phyloP scores from a whole-genome alignment of 2,329 filamentous ascomycete genomes.

The Stemphylium vesicarium region DNA sequence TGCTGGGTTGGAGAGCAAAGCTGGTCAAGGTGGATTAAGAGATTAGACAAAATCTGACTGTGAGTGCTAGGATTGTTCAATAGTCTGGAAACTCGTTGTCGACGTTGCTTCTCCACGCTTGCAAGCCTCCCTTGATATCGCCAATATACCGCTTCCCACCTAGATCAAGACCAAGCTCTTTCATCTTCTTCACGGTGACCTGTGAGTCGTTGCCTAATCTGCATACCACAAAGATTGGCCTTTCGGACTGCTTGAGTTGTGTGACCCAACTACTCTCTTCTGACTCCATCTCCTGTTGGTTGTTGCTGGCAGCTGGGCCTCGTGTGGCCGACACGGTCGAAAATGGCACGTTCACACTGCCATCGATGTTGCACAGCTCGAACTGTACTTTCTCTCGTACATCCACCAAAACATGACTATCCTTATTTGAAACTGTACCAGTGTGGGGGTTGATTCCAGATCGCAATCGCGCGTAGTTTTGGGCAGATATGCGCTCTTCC shows the following conservation, averaged over 20 bases:
- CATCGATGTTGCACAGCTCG: constrained; percentile 75
- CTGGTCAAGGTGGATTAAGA: constrained; percentile 11
- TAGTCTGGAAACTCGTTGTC: constrained; percentile 66
- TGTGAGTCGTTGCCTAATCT: constrained; percentile 81
- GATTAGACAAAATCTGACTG: neutral
- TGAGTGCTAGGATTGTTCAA: constrained; percentile 31
- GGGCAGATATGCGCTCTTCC: constrained; percentile 71
- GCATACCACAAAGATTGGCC: constrained; percentile 74
- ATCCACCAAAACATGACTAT: constrained; percentile 72
- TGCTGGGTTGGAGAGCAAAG: constrained; percentile 23
- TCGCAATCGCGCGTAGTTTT: constrained; percentile 60
- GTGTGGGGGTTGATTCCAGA: constrained; percentile 44
- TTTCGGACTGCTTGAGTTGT: constrained; percentile 38
- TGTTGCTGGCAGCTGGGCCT: neutral
- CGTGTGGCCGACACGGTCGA: constrained; percentile 56
- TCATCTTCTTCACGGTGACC: constrained; percentile 68
- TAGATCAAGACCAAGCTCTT: constrained; percentile 63
- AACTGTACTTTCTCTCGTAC: constrained; percentile 87
- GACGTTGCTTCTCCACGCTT: constrained; percentile 73
- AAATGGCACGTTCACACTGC: constrained; percentile 77
- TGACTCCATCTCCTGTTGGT: constrained; percentile 9
- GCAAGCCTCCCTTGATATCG: constrained; percentile 75
- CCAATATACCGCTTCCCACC: constrained; percentile 65
- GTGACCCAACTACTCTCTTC: constrained; percentile 38
- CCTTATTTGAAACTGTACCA: constrained; percentile 34